phyloP scores from a whole-genome alignment of 2,329 filamentous ascomycete genomes.

The Fusarium algeriense region DNA sequence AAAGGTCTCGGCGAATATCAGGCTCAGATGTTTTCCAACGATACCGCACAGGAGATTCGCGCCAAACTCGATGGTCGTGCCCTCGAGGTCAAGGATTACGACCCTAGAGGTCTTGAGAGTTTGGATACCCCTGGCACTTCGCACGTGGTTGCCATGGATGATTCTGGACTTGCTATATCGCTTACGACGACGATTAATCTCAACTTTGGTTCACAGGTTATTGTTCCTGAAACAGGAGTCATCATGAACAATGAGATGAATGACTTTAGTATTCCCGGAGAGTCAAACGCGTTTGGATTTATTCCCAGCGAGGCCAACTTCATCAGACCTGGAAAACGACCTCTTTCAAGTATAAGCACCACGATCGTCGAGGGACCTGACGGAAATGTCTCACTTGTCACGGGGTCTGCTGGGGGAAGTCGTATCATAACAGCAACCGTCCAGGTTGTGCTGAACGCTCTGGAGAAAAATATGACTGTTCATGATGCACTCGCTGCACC shows the following conservation, averaged over 20 bases:
- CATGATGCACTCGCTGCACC: slow-evolving; percentile 74
- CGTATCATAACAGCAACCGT: slow-evolving; percentile 86
- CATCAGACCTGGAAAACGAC: slow-evolving; percentile 80
- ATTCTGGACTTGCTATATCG: slow-evolving; percentile 77
- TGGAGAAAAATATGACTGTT: slow-evolving; percentile 74
- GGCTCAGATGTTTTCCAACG: slow-evolving; percentile 72
- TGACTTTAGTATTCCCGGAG: slow-evolving; percentile 83
- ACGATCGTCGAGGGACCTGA: slow-evolving; percentile 80
- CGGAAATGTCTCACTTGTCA: slow-evolving; percentile 75
- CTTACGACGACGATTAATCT: slow-evolving; percentile 86
- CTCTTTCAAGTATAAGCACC: slow-evolving; percentile 81
- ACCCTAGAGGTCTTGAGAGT: slow-evolving; percentile 61
- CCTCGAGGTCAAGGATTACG: slow-evolving; percentile 57
- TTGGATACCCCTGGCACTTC: slow-evolving; percentile 75
- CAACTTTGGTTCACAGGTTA: slow-evolving; percentile 79
- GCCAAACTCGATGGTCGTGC: slow-evolving; percentile 60
- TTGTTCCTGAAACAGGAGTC: slow-evolving; percentile 85
- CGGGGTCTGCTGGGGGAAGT: slow-evolving; percentile 84
- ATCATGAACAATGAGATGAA: slow-evolving; percentile 75
- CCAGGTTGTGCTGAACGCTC: slow-evolving; percentile 80
- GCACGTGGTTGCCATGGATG: slow-evolving; percentile 76
- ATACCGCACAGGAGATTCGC: slow-evolving; percentile 65
- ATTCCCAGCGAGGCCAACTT: slow-evolving; percentile 81
- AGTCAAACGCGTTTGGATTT: slow-evolving; percentile 81
- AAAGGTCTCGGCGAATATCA: slow-evolving; percentile 70